Evolutionary conservation across 1,284 basidiomycete species (phyloP).

Genomic region (Cryptococcus sp.): DNA sequence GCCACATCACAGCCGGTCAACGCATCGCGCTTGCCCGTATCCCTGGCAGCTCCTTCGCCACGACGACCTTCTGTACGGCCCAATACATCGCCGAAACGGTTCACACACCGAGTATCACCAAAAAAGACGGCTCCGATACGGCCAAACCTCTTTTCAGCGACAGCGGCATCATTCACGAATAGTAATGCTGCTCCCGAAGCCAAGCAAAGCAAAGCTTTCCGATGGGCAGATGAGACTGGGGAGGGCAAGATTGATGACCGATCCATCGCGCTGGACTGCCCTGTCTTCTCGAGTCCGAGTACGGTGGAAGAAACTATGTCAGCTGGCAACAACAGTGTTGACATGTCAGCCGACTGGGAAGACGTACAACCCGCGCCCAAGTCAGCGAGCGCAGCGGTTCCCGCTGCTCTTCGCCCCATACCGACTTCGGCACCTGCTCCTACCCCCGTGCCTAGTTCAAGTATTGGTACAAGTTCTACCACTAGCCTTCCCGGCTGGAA

Average conservation of each 20-base stretch:
- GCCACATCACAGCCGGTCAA: conserved; percentile 4
- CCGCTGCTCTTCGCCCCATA: conserved; percentile 12
- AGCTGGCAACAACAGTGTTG: neutral
- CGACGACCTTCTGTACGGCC: conserved; percentile 10
- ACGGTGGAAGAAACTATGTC: neutral
- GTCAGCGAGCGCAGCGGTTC: conserved; percentile 3
- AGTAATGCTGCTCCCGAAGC: neutral
- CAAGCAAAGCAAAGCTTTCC: conserved; percentile 3
- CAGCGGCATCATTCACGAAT: neutral
- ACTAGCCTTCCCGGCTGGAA: conserved; percentile 19
- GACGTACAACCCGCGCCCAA: conserved; percentile 2
- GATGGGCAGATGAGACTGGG: conserved; percentile 21
- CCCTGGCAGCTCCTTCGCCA: conserved; percentile 18
- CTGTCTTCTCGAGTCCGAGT: conserved; percentile 18
- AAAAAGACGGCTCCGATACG: conserved; percentile 9
- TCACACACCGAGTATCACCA: conserved; percentile 12
- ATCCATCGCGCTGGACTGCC: conserved; percentile 21
- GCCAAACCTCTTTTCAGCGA: conserved; percentile 9
- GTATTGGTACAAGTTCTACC: neutral
- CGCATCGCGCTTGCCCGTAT: conserved; percentile 10
- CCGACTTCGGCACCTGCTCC: neutral
- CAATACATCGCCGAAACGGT: conserved; percentile 4
- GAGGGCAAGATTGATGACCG: conserved; percentile 22
- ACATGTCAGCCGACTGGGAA: conserved; percentile 10
- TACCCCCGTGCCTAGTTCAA: neutral